Percentiles rank a stretch among this genome's conserved stretches.
These are phyloP conservation scores for Tolypocladium ophioglossoides DNA, from an alignment of 2,329 filamentous ascomycete species.

Conservation along the genomic window DNA sequence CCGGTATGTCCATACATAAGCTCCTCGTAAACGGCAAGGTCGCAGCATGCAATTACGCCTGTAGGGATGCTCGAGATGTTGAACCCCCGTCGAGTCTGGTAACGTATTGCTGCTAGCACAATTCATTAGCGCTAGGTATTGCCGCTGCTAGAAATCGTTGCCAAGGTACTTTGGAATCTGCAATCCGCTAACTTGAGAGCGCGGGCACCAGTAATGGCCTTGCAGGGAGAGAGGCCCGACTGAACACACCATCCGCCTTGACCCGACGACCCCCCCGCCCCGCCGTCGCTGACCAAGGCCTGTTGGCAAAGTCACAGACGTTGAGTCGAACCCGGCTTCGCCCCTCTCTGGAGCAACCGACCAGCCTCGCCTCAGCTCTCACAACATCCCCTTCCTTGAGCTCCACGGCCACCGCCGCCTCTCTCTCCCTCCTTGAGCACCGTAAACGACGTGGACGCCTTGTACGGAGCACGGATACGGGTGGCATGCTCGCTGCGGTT, in stretches of 20 bases:
- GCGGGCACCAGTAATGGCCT: not conserved
- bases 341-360: not conserved
- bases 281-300: not conserved
- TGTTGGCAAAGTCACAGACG: not conserved
- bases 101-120: not conserved
- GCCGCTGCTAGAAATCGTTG: not conserved
- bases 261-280: not conserved
- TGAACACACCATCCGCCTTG: not conserved
- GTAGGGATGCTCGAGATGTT: not conserved
- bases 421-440: not conserved
- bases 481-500: constrained; percentile 10
- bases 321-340: not conserved
- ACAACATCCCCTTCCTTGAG: not conserved
- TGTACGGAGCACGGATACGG: not conserved
- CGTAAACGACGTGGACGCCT: not conserved
- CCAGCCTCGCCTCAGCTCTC: not conserved
- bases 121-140: not conserved
- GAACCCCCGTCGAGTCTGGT: not conserved
- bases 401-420: not conserved
- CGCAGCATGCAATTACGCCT: not conserved
- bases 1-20: not conserved
- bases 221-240: not conserved
- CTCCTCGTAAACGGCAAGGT: not conserved
- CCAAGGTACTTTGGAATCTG: not conserved
- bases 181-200: not conserved